phyloP scores from a whole-genome alignment of 2,329 filamentous ascomycete genomes.

The Ophiostoma ulmi region DNA sequence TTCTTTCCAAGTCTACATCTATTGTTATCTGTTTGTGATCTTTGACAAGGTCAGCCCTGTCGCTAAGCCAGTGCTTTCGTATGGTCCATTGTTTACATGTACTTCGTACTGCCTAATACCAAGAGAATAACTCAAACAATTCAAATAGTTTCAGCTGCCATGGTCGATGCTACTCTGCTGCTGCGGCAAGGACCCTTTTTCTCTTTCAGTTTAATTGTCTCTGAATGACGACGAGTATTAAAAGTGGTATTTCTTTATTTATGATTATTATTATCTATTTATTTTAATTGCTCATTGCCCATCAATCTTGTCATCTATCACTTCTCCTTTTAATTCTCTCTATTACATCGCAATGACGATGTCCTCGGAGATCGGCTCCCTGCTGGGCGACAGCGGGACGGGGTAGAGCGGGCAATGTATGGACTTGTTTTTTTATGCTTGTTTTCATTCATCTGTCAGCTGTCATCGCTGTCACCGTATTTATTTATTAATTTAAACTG shows the following conservation, averaged over 20 bases:
- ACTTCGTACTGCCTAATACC: background rate
- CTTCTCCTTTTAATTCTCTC: background rate
- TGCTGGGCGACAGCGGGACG: background rate
- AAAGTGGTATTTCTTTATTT: background rate
- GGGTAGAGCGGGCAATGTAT: too few relatives aligned
- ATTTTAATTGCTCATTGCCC: background rate
- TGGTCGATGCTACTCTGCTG: background rate
- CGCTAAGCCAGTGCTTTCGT: background rate
- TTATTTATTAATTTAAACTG: too few relatives aligned
- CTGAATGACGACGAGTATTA: background rate
- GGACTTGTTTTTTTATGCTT: too few relatives aligned
- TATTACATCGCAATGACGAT: constrained; percentile 9
- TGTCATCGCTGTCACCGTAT: too few relatives aligned
- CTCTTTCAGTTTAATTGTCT: background rate
- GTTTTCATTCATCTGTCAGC: too few relatives aligned
- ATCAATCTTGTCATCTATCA: background rate
- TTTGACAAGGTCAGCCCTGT: background rate
- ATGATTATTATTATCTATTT: background rate
- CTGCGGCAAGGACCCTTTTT: background rate
- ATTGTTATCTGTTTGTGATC: background rate
- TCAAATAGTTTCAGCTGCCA: constrained; percentile 2
- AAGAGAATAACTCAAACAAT: background rate
- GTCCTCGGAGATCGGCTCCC: background rate
- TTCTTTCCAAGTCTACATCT: background rate
- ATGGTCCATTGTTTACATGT: background rate